phyloP scores from a whole-genome alignment of 2,329 filamentous ascomycete species.

The Raffaelea arxii region DNA sequence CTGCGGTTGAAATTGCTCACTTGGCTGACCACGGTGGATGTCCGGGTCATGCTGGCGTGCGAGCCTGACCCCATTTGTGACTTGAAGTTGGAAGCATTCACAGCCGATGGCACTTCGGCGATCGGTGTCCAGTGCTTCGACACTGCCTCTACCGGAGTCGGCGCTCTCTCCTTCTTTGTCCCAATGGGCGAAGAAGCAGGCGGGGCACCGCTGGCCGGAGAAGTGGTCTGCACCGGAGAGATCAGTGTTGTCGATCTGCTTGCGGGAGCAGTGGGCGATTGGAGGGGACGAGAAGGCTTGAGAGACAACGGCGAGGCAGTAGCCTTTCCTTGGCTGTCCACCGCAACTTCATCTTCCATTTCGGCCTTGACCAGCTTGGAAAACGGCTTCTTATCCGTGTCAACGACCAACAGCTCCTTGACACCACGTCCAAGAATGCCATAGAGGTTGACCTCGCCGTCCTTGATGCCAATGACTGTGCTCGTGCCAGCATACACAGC shows the following conservation, averaged over 20 bases:
- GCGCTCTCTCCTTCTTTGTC: background rate
- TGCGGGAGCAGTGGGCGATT: too few relatives aligned
- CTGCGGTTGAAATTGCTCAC: background rate
- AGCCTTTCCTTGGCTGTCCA: background rate
- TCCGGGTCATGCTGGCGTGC: too few relatives aligned
- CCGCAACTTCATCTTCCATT: conserved; percentile 5
- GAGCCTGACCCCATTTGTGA: too few relatives aligned
- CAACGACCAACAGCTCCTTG: conserved; percentile 58
- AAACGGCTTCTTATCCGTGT: conserved; percentile 39
- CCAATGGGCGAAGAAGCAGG: background rate
- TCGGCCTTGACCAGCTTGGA: conserved; percentile 33
- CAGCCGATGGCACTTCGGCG: conserved; percentile 15
- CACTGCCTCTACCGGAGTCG: background rate
- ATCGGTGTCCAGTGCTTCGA: background rate
- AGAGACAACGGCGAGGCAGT: too few relatives aligned
- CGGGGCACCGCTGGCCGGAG: too few relatives aligned
- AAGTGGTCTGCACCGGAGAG: background rate
- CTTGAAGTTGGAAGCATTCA: too few relatives aligned
- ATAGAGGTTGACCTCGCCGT: conserved; percentile 57
- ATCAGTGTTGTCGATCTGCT: too few relatives aligned
- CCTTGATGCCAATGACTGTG: conserved; percentile 55
- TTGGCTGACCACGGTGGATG: background rate
- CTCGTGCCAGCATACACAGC: conserved; percentile 66
- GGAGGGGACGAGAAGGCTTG: too few relatives aligned
- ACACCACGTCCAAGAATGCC: conserved; percentile 62